phyloP scores from a whole-genome alignment of 2,329 filamentous ascomycete species.

The Alternaria brassicae region DNA sequence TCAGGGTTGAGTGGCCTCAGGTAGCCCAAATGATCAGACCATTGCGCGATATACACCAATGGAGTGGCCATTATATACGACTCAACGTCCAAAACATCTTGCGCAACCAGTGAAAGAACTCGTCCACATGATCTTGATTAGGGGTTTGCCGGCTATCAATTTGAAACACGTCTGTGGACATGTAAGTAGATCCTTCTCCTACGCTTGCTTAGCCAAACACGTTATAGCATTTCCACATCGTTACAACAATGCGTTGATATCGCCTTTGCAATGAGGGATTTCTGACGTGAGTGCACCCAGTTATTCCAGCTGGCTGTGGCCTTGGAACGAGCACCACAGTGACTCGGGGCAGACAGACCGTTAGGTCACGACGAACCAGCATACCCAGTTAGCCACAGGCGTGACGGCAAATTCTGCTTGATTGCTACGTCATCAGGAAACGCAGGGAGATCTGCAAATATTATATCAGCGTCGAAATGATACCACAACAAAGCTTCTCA shows the following conservation, averaged over 20 bases:
- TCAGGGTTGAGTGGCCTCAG: neutral
- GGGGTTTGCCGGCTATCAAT: too few species aligned
- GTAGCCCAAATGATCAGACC: neutral
- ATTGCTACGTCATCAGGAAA: neutral
- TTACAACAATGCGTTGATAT: too few species aligned
- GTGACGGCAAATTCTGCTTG: neutral
- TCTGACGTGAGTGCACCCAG: neutral
- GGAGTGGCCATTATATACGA: neutral
- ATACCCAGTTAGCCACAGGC: neutral
- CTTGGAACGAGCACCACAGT: neutral
- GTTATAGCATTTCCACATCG: too few species aligned
- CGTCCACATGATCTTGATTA: too few species aligned
- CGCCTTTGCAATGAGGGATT: neutral
- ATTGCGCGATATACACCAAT: neutral
- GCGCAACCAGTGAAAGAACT: too few species aligned
- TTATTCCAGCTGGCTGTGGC: neutral
- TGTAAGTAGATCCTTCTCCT: too few species aligned
- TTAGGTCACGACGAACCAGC: neutral
- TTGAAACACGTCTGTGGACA: too few species aligned
- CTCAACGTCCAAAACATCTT: too few species aligned
- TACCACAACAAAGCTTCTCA: too few species aligned
- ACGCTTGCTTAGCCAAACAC: too few species aligned
- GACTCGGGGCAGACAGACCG: neutral
- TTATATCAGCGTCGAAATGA: neutral
- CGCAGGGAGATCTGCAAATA: neutral